phyloP scores from a whole-genome alignment of 441 rosid species.

The Euphorbia schlechtendalii region DNA sequence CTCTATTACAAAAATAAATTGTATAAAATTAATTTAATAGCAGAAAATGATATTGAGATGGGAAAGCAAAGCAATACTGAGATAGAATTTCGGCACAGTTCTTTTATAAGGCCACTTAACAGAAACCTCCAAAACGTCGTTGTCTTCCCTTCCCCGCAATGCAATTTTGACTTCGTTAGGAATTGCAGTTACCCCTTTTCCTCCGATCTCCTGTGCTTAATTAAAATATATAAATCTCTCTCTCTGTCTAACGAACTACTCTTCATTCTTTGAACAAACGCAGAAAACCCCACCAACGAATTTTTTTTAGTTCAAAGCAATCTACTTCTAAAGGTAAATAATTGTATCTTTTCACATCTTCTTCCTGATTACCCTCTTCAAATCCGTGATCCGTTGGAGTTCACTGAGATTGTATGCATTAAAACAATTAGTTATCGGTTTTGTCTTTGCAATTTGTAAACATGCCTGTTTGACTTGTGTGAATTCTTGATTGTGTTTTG shows the following conservation, averaged over 20 bases:
- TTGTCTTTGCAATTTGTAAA: not conserved
- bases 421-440: not conserved
- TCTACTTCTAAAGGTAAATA: not conserved
- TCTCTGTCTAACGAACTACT: not conserved
- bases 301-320: not conserved
- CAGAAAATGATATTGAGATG: not conserved
- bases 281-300: not conserved
- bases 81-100: not conserved
- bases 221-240: no score
- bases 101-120: not conserved
- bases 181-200: not conserved
- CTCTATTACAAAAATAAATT: no score
- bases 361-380: not conserved
- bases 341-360: not conserved
- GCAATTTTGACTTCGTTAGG: constrained; percentile 6
- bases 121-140: not conserved
- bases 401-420: not conserved
- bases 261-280: not conserved
- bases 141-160: constrained; percentile 3
- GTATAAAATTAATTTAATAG: no score
- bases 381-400: not conserved
- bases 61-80: not conserved
- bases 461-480: not conserved
- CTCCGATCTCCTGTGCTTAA: not conserved
- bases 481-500: no score